Base-by-base conservation (phyloP, 805 yeast genomes). In the Candida tibetensis region DNA sequence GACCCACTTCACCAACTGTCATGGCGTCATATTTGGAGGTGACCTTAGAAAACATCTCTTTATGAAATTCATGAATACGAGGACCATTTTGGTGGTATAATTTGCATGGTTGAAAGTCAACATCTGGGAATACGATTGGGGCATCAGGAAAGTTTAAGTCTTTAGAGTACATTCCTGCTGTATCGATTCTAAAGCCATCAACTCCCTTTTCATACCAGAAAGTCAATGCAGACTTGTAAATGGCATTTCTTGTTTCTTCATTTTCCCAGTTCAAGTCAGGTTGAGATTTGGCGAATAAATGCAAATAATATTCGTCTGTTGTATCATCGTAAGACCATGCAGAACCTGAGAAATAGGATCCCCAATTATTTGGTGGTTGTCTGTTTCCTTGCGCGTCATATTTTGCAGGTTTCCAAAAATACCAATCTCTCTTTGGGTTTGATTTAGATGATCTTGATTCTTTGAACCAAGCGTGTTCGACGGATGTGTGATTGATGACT, bases 261-360 rank as follows among this genome's bases (percentile, higher is more conserved):
- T 69, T 76, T 47, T 77, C 82, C 84, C 82, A 78, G 58, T 77
- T 78, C 49, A 78, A 62, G 50, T 78, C 83, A 12, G 82, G 82
- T 57, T 78, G 83, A 21, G 70, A 52, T 34, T 57, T 58, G 10
- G 80, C 79, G 57, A 76, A 78, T 40, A 77, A 60, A 37, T 68
- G 71, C 46, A 78, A 58, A 56, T 77, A 78, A 61, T 76, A 77
- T 57, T 78, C 81, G 32, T 69, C 66, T 14, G 81, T 76, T 2
- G 29, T 22, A 44, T 74, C 79, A 53, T 78, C 82, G 53, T 67
- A 77, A 30, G 60, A 60, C 82, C 83, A 78, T 9, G 82, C 79
- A 30, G 75, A 62, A 4, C 79, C 80, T 7, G 74, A 67, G 52
- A 78, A 78, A 48, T 58, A 60, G 4, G 79, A 69, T 23, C 50